phyloP scores from a whole-genome alignment of 2,329 filamentous ascomycete species.

The Bipolaris sorokiniana region DNA sequence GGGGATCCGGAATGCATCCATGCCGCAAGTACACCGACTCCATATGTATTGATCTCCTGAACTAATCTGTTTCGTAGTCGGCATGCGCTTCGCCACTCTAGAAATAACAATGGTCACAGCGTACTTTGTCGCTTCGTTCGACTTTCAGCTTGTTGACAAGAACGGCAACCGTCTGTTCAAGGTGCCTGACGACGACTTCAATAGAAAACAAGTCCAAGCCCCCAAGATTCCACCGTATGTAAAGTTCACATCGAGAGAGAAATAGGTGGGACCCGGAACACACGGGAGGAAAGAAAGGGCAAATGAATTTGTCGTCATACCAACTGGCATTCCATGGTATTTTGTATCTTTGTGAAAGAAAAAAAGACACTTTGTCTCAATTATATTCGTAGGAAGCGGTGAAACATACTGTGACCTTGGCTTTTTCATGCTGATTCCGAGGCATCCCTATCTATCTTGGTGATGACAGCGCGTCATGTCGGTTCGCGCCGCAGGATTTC shows the following conservation, averaged over 20 bases:
- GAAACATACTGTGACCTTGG: background rate
- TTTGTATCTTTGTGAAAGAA: no score
- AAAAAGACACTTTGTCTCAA: no score
- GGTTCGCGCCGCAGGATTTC: no score
- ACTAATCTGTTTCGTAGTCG: background rate
- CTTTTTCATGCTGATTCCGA: background rate
- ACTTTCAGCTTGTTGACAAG: conserved; percentile 54
- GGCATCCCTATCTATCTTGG: no score
- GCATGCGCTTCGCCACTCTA: background rate
- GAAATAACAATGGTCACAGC: background rate
- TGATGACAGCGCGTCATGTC: no score
- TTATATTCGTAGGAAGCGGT: no score
- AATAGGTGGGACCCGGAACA: conserved; percentile 11
- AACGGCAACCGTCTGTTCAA: conserved; percentile 41
- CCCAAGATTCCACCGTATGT: conserved; percentile 46
- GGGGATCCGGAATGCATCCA: conserved; percentile 52
- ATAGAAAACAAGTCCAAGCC: conserved; percentile 51
- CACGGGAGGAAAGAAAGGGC: background rate
- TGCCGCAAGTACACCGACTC: conserved; percentile 35
- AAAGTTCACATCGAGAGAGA: conserved; percentile 47
- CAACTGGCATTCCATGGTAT: no score
- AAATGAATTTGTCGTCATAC: background rate
- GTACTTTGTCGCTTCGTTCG: conserved; percentile 56
- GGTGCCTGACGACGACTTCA: conserved; percentile 47
- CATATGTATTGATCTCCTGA: background rate